Evolutionary conservation across 1,284 basidiomycete species (phyloP), one percentile per base, ranked within the genome.

Genomic region (Apiotrichum sp.): DNA sequence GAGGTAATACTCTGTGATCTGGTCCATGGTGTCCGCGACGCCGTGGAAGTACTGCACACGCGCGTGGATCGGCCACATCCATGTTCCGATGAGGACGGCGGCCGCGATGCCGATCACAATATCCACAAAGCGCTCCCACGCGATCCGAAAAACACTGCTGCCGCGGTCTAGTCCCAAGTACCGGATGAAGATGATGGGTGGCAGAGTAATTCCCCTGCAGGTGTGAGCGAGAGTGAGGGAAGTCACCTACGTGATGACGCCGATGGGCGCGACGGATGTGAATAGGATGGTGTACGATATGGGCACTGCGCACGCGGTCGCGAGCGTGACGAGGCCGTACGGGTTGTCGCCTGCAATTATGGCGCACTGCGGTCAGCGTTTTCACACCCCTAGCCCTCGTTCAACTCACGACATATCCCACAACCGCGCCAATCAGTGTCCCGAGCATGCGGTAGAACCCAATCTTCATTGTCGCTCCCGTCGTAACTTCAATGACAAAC

Each of bases 401-500:
- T 4, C 8, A 32, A 70, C 72, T 64, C 51, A 77, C 72, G 14
- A 78, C 50, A 41, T 72, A 74, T 6, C 73, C 79, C 4, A 69
- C 57, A 3, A 80, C 45, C 0, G 75, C 75, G 14, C 79, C 79
- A 2, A 71, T 59, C 40, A 80, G 67, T 4, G 79, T 80, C 11
- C 79, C 79, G 3, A 75, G 54, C 29, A 76, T 65, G 11, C 79
- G 72, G 50, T 72, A 77, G 14, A 77, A 59, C 0, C 77, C 78
- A 3, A 79, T 66, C 7, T 74, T 68, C 36, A 80, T 57, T 3
- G 77, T 79, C 5, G 78, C 78, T 0, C 79, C 79, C 0, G 78
- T 79, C 6, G 75, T 75, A 8, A 76, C 72, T 48, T 80, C 79
- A 35, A 80, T 62, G 9, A 78, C 78, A 58, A 77, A 80, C 58